A percentile compares a stretch with the other conserved stretches of the same genome.
Conservation (phyloP, 2,329 filamentous ascomycete species). For the Didymosphaeria variabile region DNA sequence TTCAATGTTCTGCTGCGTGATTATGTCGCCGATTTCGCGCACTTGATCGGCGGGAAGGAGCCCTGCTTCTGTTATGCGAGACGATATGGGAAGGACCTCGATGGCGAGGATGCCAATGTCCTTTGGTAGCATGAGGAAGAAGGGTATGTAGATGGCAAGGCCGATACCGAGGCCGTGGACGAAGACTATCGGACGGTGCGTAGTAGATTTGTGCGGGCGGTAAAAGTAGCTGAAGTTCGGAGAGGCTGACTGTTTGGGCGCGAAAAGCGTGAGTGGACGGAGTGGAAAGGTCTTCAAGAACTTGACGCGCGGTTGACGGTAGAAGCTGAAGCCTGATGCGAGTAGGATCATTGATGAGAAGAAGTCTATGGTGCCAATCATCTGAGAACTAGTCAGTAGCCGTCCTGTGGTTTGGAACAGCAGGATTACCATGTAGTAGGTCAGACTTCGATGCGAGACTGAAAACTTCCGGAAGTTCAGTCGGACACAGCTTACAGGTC, state of each 20-base stretch:
- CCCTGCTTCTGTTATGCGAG: conserved; percentile 64
- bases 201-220: conserved; percentile 65
- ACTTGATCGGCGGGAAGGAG: conserved; percentile 62
- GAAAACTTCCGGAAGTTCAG: conserved; percentile 68
- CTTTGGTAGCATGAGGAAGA: conserved; percentile 60
- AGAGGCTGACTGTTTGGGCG: conserved; percentile 57
- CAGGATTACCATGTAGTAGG: conserved; percentile 65
- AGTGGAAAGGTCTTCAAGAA: conserved; percentile 64
- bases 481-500: conserved; percentile 63
- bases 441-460: conserved; percentile 65
- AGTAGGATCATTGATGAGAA: conserved; percentile 48
- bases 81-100: conserved; percentile 69
- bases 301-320: conserved; percentile 52
- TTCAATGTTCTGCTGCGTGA: conserved; percentile 64
- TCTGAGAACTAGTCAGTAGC: background rate
- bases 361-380: conserved; percentile 59
- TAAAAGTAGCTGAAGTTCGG: conserved; percentile 60
- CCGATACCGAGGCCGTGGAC: conserved; percentile 74
- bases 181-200: conserved; percentile 67
- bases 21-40: conserved; percentile 61
- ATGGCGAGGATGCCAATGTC: conserved; percentile 69
- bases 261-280: conserved; percentile 60
- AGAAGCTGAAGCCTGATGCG: conserved; percentile 60
- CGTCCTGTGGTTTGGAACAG: background rate
- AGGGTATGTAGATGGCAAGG: conserved; percentile 66